These are phyloP conservation scores for Sanghuangporus sanghuang DNA, from an alignment of 1,284 basidiomycete genomes.

Conservation along the genomic window DNA sequence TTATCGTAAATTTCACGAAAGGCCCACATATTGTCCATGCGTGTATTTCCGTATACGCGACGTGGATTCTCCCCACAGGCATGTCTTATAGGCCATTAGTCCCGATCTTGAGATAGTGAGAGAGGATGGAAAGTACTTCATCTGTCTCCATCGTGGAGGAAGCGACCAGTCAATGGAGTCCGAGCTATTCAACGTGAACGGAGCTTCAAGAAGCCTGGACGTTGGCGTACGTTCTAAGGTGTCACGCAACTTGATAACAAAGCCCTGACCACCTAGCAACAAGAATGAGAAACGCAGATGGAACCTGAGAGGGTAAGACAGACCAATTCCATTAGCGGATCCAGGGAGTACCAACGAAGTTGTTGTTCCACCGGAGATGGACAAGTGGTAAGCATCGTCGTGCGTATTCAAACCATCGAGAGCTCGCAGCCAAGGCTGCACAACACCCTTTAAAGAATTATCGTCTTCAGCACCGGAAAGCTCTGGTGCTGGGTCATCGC, in stretches of 20 bases:
- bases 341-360: slow-evolving; percentile 44
- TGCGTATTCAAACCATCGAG: slow-evolving; percentile 46
- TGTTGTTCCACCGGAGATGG: slow-evolving; percentile 43
- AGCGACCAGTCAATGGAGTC: slow-evolving; percentile 26
- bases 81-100: slow-evolving; percentile 25
- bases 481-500: slow-evolving; percentile 37
- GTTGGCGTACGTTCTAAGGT: slow-evolving; percentile 51
- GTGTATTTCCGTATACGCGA: slow-evolving; percentile 32
- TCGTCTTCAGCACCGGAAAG: slow-evolving; percentile 33
- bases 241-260: slow-evolving; percentile 60
- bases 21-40: slow-evolving; percentile 42
- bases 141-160: slow-evolving; percentile 49
- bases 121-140: slow-evolving; percentile 42
- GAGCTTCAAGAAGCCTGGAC: slow-evolving; percentile 64
- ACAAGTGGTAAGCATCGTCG: slow-evolving; percentile 32
- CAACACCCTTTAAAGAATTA: slow-evolving; percentile 37
- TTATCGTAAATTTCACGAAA: slow-evolving; percentile 56
- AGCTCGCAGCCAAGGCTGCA: slow-evolving; percentile 45
- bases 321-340: slow-evolving; percentile 39
- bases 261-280: slow-evolving; percentile 50
- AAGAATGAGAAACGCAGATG: too few relatives aligned
- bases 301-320: too few relatives aligned
- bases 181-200: slow-evolving; percentile 37
- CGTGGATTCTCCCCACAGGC: slow-evolving; percentile 38
- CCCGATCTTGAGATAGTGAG: neutral